Evolutionary conservation across 2,329 filamentous ascomycete species (phyloP).

Genomic region (Aspergillus sp.): DNA sequence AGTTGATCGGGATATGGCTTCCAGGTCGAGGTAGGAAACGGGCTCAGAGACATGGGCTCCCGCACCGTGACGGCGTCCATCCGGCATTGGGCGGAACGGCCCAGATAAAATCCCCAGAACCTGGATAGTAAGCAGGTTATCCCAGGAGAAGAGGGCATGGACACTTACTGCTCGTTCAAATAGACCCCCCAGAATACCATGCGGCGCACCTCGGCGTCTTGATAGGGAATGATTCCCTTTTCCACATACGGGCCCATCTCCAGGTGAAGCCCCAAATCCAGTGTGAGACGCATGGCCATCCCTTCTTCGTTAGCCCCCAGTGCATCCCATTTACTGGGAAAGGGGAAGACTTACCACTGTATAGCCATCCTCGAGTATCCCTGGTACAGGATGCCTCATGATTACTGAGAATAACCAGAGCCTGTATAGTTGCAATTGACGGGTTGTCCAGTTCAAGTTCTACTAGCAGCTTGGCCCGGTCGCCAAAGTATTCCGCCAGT

Average conservation of each 20-base stretch:
- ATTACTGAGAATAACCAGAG: slow-evolving; percentile 48
- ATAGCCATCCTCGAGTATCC: slow-evolving; percentile 51
- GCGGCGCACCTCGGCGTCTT: slow-evolving; percentile 44
- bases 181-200: slow-evolving; percentile 49
- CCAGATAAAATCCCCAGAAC: slow-evolving; percentile 48
- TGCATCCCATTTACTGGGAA: not conserved
- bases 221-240: slow-evolving; percentile 40
- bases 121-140: slow-evolving; percentile 21
- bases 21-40: slow-evolving; percentile 25
- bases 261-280: slow-evolving; percentile 48
- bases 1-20: slow-evolving; percentile 34
- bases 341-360: slow-evolving; percentile 39
- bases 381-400: slow-evolving; percentile 48
- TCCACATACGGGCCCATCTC: slow-evolving; percentile 45
- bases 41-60: slow-evolving; percentile 35
- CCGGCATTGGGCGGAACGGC: slow-evolving; percentile 40
- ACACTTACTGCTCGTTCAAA: slow-evolving; percentile 42
- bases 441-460: slow-evolving; percentile 53
- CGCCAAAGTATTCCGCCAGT: slow-evolving; percentile 41
- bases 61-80: slow-evolving; percentile 45
- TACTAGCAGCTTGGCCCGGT: slow-evolving; percentile 47
- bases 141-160: accelerated
- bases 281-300: slow-evolving; percentile 50
- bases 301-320: slow-evolving; percentile 17
- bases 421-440: slow-evolving; percentile 51